Base-by-base conservation (phyloP, 306 rosid genomes). In the Lotus japonicus region DNA sequence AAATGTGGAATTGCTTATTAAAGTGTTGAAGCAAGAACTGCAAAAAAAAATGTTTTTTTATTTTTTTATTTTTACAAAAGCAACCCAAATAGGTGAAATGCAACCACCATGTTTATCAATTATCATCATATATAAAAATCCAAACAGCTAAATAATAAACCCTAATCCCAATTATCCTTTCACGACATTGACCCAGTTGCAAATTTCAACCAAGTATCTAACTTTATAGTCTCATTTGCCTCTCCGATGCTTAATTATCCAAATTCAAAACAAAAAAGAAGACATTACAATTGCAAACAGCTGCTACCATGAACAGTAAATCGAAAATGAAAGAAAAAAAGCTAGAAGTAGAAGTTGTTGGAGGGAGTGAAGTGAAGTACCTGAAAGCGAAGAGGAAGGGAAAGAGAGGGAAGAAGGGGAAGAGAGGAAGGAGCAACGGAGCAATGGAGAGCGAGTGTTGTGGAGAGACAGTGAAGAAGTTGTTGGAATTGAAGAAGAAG, bases 401-500 rank as follows among this genome's bases (percentile, higher is more conserved):
- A 50, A 55, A 18, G 72, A 74, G 66, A 74, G 66, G 46, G 48
- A 42, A 4, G 67, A 55, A 64, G 60, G 72, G 13, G 79, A 45
- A 2, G 79, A 74, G 46, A 50, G 33, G 53, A 74, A 56, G 9
- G 79, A 74, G 19, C 53, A 74, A 56, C 64, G 79, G 21, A 74
- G 79, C 42, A 56, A 52, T 0, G 52, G 73, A 56, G 60, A 33
- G 49, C 53, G 73, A 56, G n/a, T n/a, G n/a, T n/a, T n/a, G n/a
- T n/a, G n/a, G n/a, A 74, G 48, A 56, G 60, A 2, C 1, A 65
- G 5, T 9, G 72, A 65, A 56, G 52, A 3, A 4, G 72, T 64
- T 44, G 59, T 12, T 18, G 59, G 52, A 35, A 9, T 74, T 1
- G 72, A 13, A 13, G 6, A 10, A 2, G 54, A 46, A 48, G 31